phyloP scores from a whole-genome alignment of 2,329 filamentous ascomycete species.

The Thielaviopsis euricoi region DNA sequence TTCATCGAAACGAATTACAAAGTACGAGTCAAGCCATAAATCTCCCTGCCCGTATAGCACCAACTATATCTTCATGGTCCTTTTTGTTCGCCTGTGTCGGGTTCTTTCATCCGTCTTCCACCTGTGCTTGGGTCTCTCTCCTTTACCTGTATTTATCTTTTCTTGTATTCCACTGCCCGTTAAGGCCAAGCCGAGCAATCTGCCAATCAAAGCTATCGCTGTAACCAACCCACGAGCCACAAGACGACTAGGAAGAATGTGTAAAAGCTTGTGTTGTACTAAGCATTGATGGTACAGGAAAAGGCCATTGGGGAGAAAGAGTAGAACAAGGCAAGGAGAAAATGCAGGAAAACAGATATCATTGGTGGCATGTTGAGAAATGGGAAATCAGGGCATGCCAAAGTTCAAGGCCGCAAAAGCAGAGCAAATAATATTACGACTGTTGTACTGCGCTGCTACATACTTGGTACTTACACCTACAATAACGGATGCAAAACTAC shows the following conservation, averaged over 20 bases:
- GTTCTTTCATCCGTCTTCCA: not conserved
- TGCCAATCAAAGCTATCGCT: not conserved
- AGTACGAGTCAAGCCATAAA: not conserved
- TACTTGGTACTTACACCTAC: too few relatives aligned
- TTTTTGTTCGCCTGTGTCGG: not conserved
- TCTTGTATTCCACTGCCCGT: too few relatives aligned
- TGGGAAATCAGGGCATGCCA: too few relatives aligned
- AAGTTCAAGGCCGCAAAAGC: too few relatives aligned
- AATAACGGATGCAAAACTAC: too few relatives aligned
- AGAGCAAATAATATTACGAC: too few relatives aligned
- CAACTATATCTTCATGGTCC: not conserved
- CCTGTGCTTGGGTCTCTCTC: not conserved
- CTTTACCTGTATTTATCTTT: too few relatives aligned
- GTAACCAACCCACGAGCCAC: not conserved
- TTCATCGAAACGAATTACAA: not conserved
- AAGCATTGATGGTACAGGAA: not conserved
- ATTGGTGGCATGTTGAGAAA: not conserved
- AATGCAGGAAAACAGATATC: not conserved
- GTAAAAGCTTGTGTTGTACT: not conserved
- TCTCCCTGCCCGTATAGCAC: not conserved
- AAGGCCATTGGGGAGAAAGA: not conserved
- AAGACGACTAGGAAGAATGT: not conserved
- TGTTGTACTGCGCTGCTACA: too few relatives aligned
- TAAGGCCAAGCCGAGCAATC: not conserved
- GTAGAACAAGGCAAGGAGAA: not conserved